Conservation (phyloP, 176 grass and related monocot genomes). For the Avena eriantha region DNA sequence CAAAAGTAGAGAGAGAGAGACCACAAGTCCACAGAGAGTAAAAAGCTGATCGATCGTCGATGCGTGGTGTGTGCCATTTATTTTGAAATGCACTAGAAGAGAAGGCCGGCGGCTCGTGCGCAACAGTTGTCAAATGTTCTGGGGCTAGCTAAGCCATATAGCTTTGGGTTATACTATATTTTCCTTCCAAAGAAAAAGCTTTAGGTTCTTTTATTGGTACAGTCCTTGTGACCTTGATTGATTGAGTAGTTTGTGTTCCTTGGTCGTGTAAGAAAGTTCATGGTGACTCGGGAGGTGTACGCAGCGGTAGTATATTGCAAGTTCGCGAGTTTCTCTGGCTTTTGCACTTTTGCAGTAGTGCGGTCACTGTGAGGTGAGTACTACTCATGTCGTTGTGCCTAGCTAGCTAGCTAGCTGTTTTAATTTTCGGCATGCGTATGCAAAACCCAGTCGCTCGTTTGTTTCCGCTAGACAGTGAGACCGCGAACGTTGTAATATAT, state of each 20-base stretch:
- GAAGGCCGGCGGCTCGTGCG: background rate
- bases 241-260: background rate
- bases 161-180: background rate
- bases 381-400: too few relatives aligned
- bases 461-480: too few relatives aligned
- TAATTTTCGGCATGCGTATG: too few relatives aligned
- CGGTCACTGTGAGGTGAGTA: too few relatives aligned
- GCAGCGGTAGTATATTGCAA: background rate
- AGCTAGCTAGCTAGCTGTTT: too few relatives aligned
- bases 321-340: too few relatives aligned
- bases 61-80: background rate
- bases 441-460: too few relatives aligned
- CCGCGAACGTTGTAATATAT: too few relatives aligned
- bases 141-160: background rate
- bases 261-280: background rate
- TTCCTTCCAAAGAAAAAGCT: slow-evolving; percentile 12
- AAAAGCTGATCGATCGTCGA: background rate
- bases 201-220: background rate
- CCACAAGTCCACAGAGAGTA: background rate
- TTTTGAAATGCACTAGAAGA: background rate
- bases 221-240: background rate
- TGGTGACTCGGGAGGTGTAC: background rate
- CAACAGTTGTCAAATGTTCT: slow-evolving; percentile 15
- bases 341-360: too few relatives aligned
- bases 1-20: background rate